Conservation (phyloP, 139 green algal species). For the Desmodesmus armatus region DNA sequence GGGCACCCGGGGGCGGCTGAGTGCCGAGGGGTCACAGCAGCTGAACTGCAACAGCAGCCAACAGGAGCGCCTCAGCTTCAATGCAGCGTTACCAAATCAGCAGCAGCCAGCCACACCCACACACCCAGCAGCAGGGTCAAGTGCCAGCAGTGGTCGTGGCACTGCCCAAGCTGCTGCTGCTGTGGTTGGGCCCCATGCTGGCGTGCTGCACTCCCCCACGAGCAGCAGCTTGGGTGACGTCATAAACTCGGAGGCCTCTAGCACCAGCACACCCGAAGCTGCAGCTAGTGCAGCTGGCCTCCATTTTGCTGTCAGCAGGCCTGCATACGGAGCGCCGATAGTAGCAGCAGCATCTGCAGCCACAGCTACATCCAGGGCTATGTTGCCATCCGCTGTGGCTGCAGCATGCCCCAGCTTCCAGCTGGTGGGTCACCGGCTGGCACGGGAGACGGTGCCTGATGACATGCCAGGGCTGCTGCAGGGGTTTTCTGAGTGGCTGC, state of each 20-base stretch:
- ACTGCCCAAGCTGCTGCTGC: background rate
- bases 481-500: slow-evolving; percentile 12
- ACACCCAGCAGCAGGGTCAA: background rate
- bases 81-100: background rate
- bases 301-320: background rate
- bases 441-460: slow-evolving; percentile 13
- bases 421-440: background rate
- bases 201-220: background rate
- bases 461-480: background rate
- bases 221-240: background rate
- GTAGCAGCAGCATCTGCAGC: background rate
- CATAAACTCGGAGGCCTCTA: background rate
- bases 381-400: background rate
- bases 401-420: background rate
- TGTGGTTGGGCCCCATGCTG: background rate
- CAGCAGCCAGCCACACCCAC: background rate
- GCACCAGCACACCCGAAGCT: background rate
- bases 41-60: background rate
- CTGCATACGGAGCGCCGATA: background rate
- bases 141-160: background rate
- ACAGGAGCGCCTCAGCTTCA: background rate
- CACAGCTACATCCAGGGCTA: background rate
- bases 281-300: background rate
- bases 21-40: background rate
- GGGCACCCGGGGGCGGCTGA: background rate